Conservation (phyloP, 2,329 filamentous ascomycete genomes). For the Byssoonygena ceratinophila region DNA sequence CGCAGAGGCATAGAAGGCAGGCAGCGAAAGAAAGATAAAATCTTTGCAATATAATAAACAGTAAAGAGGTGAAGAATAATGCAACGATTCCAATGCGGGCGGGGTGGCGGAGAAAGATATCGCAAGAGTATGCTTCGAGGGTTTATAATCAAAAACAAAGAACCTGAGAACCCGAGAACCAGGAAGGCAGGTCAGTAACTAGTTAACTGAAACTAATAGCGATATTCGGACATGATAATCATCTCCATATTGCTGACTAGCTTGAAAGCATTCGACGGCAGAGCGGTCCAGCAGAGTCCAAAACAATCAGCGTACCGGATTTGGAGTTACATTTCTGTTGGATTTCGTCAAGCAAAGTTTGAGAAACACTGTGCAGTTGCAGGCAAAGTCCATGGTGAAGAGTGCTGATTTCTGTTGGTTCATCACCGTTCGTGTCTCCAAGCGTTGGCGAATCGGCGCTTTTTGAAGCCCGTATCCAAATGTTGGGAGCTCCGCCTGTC, state of each 20-base stretch:
- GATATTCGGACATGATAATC: no score
- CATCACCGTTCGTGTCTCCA: background rate
- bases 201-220: no score
- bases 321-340: background rate
- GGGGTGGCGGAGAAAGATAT: background rate
- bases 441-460: background rate
- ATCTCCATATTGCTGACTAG: no score
- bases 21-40: background rate
- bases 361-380: background rate
- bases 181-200: background rate
- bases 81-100: background rate
- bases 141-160: background rate
- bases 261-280: no score
- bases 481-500: background rate
- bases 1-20: background rate
- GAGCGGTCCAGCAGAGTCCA: background rate
- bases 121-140: background rate
- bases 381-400: background rate
- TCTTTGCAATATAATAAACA: background rate
- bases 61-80: background rate
- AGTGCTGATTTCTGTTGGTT: background rate
- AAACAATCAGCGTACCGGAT: background rate
- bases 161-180: background rate
- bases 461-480: background rate
- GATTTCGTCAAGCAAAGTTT: background rate